Conservation (phyloP, 2,329 filamentous ascomycete species). For the Periconia digitata region DNA sequence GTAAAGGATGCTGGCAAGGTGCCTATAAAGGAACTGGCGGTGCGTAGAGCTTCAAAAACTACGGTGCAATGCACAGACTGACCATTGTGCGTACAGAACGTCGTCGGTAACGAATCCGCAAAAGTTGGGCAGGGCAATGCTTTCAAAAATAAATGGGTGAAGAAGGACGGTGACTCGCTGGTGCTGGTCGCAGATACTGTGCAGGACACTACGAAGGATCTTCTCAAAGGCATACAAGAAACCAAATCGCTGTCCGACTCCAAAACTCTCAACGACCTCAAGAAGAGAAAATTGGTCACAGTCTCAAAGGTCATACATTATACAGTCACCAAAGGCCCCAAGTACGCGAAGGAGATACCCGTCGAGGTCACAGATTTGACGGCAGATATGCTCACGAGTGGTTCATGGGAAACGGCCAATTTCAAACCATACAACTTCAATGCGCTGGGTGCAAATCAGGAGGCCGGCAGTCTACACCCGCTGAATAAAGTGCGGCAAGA, state of each 20-base stretch:
- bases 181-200: constrained; percentile 68
- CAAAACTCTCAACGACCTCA: constrained; percentile 78
- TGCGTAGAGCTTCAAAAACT: constrained; percentile 23
- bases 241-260: constrained; percentile 69
- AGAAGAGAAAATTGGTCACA: constrained; percentile 87
- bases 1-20: constrained; percentile 49
- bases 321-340: constrained; percentile 79
- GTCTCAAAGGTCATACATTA: constrained; percentile 84
- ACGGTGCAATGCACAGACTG: constrained; percentile 12
- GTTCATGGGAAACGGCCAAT: constrained; percentile 86
- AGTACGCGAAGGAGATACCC: constrained; percentile 84
- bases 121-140: constrained; percentile 94
- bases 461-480: constrained; percentile 52
- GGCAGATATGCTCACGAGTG: constrained; percentile 83
- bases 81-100: constrained; percentile 47
- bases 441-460: constrained; percentile 65
- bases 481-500: constrained; percentile 94
- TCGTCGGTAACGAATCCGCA: constrained; percentile 72
- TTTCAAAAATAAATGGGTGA: constrained; percentile 74
- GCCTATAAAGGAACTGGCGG: constrained; percentile 50
- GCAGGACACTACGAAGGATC: constrained; percentile 74
- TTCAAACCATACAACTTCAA: constrained; percentile 88
- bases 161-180: constrained; percentile 61
- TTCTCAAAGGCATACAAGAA: constrained; percentile 72
- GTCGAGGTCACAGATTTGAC: constrained; percentile 96